Conservation (phyloP, 2,329 filamentous ascomycete genomes). For the Chaetomiaceae sp. region DNA sequence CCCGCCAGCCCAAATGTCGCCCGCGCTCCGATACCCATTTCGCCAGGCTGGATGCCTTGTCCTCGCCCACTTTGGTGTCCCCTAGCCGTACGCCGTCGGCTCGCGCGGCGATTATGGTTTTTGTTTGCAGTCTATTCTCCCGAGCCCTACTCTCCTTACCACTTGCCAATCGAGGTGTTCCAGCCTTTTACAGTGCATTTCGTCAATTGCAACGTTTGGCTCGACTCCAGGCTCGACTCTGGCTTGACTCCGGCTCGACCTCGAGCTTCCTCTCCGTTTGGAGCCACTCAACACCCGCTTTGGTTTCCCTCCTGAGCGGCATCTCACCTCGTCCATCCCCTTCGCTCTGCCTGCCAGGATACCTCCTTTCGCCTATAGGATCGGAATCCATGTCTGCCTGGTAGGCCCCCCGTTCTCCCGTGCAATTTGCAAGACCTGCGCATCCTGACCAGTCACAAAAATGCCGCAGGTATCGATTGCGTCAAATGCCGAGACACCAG, state of each 20-base stretch:
- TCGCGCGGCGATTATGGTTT: neutral
- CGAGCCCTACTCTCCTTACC: neutral
- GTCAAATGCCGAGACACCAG: slow-evolving; percentile 1
- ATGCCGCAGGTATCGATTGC: slow-evolving; percentile 8
- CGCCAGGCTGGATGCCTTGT: slow-evolving; percentile 4
- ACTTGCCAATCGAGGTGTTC: neutral
- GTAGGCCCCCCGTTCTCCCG: slow-evolving; percentile 1
- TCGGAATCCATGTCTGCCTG: slow-evolving; percentile 7
- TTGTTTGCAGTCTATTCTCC: neutral
- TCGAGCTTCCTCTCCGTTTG: slow-evolving; percentile 7
- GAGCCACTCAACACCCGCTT: slow-evolving; percentile 7
- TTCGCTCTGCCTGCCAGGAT: neutral
- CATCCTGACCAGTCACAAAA: slow-evolving; percentile 14
- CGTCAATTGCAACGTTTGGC: slow-evolving; percentile 1
- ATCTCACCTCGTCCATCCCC: slow-evolving; percentile 2
- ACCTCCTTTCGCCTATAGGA: slow-evolving; percentile 6
- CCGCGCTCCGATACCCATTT: neutral
- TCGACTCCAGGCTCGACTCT: neutral
- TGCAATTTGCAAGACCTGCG: slow-evolving; percentile 5
- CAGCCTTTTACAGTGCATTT: neutral
- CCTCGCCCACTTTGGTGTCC: slow-evolving; percentile 6
- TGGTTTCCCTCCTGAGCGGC: slow-evolving; percentile 2
- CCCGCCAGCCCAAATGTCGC: neutral
- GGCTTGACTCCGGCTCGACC: neutral
- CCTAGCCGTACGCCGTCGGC: neutral